Percentiles rank a stretch among this genome's conserved stretches.
Evolutionary conservation across 2,329 filamentous ascomycete species (phyloP).

Genomic region (Diplodia intermedia): DNA sequence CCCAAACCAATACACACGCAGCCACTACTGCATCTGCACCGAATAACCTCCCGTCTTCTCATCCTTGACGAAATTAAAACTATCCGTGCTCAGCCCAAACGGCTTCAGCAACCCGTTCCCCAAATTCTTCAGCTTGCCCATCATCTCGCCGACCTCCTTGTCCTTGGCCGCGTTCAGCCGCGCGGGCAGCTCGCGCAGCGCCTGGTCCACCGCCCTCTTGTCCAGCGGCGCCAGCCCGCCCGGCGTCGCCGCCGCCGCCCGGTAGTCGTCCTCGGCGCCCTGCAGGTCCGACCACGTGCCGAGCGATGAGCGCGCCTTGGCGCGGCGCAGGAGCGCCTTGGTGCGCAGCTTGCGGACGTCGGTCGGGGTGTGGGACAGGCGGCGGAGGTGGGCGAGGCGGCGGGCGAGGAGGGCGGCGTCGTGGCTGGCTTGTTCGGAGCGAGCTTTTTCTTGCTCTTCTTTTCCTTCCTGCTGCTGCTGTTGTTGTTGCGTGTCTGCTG

Average conservation of each 20-base stretch:
- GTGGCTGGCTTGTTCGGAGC: neutral
- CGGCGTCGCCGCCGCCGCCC: slow-evolving; percentile 64
- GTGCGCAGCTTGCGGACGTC: slow-evolving; percentile 79
- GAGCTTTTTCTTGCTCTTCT: no score
- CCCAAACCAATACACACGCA: no score
- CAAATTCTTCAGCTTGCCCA: slow-evolving; percentile 91
- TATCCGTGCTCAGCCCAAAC: slow-evolving; percentile 91
- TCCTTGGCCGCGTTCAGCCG: slow-evolving; percentile 80
- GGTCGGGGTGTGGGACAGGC: slow-evolving; percentile 47
- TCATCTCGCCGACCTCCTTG: slow-evolving; percentile 92
- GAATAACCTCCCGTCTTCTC: slow-evolving; percentile 90
- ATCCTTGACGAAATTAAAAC: slow-evolving; percentile 93
- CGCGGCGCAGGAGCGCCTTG: slow-evolving; percentile 83
- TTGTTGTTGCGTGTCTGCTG: neutral
- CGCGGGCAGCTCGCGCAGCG: slow-evolving; percentile 70
- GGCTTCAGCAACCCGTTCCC: slow-evolving; percentile 92
- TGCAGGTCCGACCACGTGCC: slow-evolving; percentile 82
- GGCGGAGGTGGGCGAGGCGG: slow-evolving; percentile 22
- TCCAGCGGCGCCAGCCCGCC: slow-evolving; percentile 69
- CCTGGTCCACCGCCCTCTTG: slow-evolving; percentile 68
- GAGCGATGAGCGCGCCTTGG: slow-evolving; percentile 72
- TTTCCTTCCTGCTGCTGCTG: slow-evolving; percentile 60
- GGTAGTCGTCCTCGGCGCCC: slow-evolving; percentile 82
- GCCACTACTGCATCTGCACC: slow-evolving; percentile 76
- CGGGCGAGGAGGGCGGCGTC: neutral